Base-by-base conservation (phyloP, 768 basidiomycete species). In the Pleurotus eryngii region DNA sequence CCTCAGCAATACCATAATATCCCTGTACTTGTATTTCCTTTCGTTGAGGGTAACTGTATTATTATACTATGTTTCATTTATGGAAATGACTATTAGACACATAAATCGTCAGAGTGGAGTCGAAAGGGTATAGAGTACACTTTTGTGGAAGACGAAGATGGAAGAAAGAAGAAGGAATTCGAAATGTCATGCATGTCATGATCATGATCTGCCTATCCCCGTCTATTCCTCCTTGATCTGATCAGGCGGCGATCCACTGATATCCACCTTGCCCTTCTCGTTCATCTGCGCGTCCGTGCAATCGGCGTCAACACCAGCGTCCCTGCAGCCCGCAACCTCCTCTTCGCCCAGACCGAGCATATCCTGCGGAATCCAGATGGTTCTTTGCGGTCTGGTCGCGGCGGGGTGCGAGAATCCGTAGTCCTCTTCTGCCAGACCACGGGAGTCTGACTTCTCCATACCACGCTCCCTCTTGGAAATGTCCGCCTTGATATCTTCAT, bases 371-470 rank as follows among this genome's bases (percentile, higher is more conserved):
- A 98, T 70, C 96, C 96, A 98, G 30, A 98, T 74, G 4, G 84
- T 77, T 60, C 86, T 79, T 72, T 94, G 91, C 47, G 89, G 84
- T 50, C 83, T 72, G 60, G 76, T 82, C 55, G 83, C 79, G 5
- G 93, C 93, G 14, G 96, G 96, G 64, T 96, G 96, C 46, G 89
- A 85, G 73, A 96, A 98, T 11, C 89, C 87, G 64, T 85, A 85
- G 49, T 82, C 72, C 3, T 75, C 74, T 46, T 76, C 74, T 15
- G 53, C 24, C 37, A 49, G 7, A 7, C 51, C 51, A 15, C 15
- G 51, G 1, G 51, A n/a, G 42, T 54, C 51, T 7, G 45, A 30
- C 24, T 65, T 59, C 5, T 59, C 46, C 38, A 17, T 39, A 15
- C 26, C 51, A 3, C 46, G 45, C 39, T 63, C 49, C 26, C 59